Conservation (phyloP, 768 basidiomycete species). For the Suillus subluteus region DNA sequence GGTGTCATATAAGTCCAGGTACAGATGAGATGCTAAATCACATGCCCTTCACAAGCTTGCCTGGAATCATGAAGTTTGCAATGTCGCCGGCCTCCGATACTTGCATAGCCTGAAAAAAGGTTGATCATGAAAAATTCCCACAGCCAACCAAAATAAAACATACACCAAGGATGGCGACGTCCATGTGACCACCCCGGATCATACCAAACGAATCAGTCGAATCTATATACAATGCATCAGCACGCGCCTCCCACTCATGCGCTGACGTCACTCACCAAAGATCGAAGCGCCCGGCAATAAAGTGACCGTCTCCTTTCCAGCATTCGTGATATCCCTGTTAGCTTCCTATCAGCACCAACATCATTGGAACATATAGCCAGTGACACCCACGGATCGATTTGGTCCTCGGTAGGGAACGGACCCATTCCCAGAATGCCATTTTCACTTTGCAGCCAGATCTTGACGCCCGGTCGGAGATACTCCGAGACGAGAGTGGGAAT, state of each 20-base stretch:
- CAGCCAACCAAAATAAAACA: constrained; percentile 27
- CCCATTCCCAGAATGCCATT: constrained; percentile 86
- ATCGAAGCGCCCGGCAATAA: constrained; percentile 84
- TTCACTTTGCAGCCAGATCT: constrained; percentile 84
- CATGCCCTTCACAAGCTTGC: constrained; percentile 78
- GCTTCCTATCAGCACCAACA: background rate
- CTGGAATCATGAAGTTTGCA: constrained; percentile 96
- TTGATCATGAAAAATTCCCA: constrained; percentile 5
- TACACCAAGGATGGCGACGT: constrained; percentile 88
- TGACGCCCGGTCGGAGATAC: constrained; percentile 64
- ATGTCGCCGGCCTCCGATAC: constrained; percentile 87
- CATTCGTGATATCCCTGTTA: constrained; percentile 78
- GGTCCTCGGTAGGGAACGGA: constrained; percentile 73
- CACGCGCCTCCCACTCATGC: background rate
- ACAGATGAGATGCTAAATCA: background rate
- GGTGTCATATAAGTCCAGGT: background rate
- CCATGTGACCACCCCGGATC: constrained; percentile 93
- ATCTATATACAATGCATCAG: constrained; percentile 44
- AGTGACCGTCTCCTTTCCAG: constrained; percentile 89
- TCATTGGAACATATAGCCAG: background rate
- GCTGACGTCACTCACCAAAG: constrained; percentile 60
- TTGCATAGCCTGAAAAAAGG: constrained; percentile 72
- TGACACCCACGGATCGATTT: constrained; percentile 67
- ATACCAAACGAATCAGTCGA: constrained; percentile 90
- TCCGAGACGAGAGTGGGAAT: constrained; percentile 86